Conservation (phyloP, 1,284 basidiomycete species). For the Trichosporon sp. region DNA sequence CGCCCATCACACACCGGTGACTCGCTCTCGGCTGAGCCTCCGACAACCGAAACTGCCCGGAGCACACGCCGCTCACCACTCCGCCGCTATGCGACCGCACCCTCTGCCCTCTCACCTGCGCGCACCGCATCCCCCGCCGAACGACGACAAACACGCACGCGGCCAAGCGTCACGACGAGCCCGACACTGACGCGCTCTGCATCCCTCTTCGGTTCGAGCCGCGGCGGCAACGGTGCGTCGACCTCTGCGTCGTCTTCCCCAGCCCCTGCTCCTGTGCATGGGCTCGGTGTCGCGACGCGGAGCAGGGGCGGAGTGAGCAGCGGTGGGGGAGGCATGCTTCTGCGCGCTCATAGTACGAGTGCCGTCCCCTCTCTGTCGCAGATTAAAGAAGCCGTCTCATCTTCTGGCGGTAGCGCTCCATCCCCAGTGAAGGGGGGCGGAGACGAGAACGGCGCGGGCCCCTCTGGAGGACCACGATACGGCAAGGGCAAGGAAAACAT, state of each 20-base stretch:
- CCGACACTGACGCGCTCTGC: conserved; percentile 19
- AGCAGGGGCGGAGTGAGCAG: neutral
- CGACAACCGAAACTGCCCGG: neutral
- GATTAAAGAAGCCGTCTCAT: conserved; percentile 7
- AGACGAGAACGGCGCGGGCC: conserved; percentile 20
- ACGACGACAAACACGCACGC: conserved; percentile 2
- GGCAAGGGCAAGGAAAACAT: conserved; percentile 46
- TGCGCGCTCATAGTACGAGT: conserved; percentile 20
- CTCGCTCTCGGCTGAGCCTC: neutral
- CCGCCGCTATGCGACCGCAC: conserved; percentile 1
- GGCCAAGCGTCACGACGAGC: neutral
- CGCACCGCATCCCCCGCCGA: conserved; percentile 19
- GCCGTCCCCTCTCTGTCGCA: conserved; percentile 29
- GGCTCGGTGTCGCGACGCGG: neutral
- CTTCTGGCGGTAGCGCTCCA: conserved; percentile 9
- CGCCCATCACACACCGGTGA: conserved; percentile 1
- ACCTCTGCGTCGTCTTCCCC: neutral
- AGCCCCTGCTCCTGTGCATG: neutral
- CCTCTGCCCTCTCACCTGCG: neutral
- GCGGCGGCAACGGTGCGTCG: conserved; percentile 18
- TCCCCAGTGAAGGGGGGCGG: conserved; percentile 16
- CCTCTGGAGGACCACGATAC: conserved; percentile 18
- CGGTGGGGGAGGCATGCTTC: conserved; percentile 13
- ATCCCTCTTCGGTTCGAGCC: conserved; percentile 23
- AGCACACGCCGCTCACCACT: conserved; percentile 1